Conservation (phyloP, 2,329 filamentous ascomycete species). For the Passalora sequoiae region DNA sequence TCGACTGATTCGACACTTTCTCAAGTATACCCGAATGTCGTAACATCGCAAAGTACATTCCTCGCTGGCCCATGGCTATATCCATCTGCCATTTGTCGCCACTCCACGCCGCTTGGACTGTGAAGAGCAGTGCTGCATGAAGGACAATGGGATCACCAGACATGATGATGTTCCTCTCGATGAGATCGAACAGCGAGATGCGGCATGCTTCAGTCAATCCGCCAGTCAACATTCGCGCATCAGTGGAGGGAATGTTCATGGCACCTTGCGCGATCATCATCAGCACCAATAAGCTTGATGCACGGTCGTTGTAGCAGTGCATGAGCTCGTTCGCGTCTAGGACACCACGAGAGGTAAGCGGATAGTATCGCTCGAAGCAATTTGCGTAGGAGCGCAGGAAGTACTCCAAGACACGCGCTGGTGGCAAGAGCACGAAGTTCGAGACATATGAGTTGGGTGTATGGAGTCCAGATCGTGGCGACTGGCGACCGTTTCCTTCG, state of each 20-base stretch:
- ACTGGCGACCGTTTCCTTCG: constrained; percentile 31
- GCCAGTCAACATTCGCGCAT: constrained; percentile 60
- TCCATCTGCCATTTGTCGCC: constrained; percentile 76
- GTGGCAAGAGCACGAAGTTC: constrained; percentile 62
- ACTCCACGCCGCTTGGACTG: constrained; percentile 64
- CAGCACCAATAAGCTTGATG: constrained; percentile 60
- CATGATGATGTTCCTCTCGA: constrained; percentile 66
- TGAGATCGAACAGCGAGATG: constrained; percentile 65
- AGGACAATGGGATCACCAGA: constrained; percentile 60
- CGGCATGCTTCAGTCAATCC: constrained; percentile 66
- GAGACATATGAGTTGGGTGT: constrained; percentile 50
- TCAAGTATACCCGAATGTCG: constrained; percentile 65
- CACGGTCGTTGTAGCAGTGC: constrained; percentile 56
- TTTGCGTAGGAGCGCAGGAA: constrained; percentile 63
- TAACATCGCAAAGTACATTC: constrained; percentile 69
- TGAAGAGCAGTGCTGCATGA: constrained; percentile 62
- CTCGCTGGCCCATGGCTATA: constrained; percentile 67
- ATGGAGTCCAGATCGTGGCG: constrained; percentile 24
- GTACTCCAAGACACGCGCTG: constrained; percentile 61
- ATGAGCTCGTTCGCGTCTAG: constrained; percentile 65
- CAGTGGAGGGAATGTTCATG: constrained; percentile 58
- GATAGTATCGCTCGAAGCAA: constrained; percentile 62
- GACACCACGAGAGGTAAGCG: constrained; percentile 54
- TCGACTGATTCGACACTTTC: constrained; percentile 38
- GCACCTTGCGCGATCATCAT: constrained; percentile 70